Base-by-base conservation (phyloP, 176 grass and related monocot genomes). In the Musa beccarii region DNA sequence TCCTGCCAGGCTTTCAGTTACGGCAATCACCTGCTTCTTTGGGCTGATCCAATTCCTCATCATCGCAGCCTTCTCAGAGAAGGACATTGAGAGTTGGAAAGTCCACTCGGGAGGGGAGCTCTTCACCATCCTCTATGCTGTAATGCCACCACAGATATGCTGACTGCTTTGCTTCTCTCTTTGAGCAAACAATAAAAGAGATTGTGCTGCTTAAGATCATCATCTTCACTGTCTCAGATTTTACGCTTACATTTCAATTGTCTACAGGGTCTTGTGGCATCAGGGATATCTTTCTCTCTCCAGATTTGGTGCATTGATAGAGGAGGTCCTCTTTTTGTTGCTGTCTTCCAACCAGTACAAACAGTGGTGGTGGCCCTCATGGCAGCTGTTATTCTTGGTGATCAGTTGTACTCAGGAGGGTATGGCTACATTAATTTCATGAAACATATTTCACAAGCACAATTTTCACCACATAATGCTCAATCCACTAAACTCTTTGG, bases 301-400 rank as follows among this genome's bases (percentile, higher is more conserved):
- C 93, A 96, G 79, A 96, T 90, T 74, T 96, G 89, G 93, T 96
- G 93, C 85, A 96, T 96, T 75, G 93, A 96, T 66, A 90, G 81
- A 79, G 93, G 93, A 74, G 93, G 93, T 0, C 93, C 89, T 10
- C 85, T 96, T 22, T 96, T 96, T 81, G 87, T 87, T 17, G 89
- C 89, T 19, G 93, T 96, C 17, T 96, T 96, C 80, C 89, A 96
- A 70, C 93, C 93, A 51, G 93, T 90, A 51, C 93, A 96, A 81
- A 92, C 93, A 65, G 93, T 96, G 28, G 79, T 87, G 52, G 93
- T 96, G 66, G 93, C 93, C 79, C 75, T 90, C 87, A 90, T 96
- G 93, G 89, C 89, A 4, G 85, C 89, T 81, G 17, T 86, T 66
- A 92, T 96, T 59, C 79, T 96, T 7, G 89, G 89, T 1, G 89